A percentile compares a stretch with the other conserved stretches of the same genome.
phyloP scores from a whole-genome alignment of 345 rosid species.

The Melastoma malabathricum region DNA sequence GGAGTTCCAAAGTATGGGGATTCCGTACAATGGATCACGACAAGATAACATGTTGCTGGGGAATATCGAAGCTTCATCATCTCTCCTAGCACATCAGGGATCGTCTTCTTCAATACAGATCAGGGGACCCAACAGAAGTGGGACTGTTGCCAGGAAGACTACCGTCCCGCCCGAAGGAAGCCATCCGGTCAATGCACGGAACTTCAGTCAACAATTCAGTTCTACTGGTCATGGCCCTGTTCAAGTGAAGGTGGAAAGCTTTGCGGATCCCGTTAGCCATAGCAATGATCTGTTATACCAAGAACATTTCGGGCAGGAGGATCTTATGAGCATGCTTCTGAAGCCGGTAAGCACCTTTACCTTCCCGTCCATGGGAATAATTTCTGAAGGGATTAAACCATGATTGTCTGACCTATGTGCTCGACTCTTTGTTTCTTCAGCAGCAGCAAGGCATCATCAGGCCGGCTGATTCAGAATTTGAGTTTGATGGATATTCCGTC shows the following conservation, averaged over 20 bases:
- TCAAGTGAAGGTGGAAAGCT: constrained; percentile 54
- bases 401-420: too few species aligned
- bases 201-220: constrained; percentile 24
- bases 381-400: too few species aligned
- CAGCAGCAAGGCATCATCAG: constrained; percentile 47
- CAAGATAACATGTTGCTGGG: constrained; percentile 29
- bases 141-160: constrained; percentile 18
- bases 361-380: too few species aligned
- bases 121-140: constrained; percentile 26
- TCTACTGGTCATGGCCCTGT: constrained; percentile 24
- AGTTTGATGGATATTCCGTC: constrained; percentile 62
- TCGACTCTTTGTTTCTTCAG: constrained; percentile 12
- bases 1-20: constrained; percentile 56
- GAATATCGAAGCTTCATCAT: constrained; percentile 22
- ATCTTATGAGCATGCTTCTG: constrained; percentile 78
- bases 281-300: constrained; percentile 24
- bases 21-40: constrained; percentile 37
- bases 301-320: constrained; percentile 63
- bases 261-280: constrained; percentile 24
- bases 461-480: constrained; percentile 52
- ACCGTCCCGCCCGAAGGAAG: constrained; percentile 23
- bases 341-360: constrained; percentile 43
- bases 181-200: constrained; percentile 10
- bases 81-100: constrained; percentile 32
- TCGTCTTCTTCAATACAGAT: constrained; percentile 37